Percentiles rank a stretch among this genome's conserved stretches.
Evolutionary conservation across 805 yeast species (phyloP).

Genomic region (Metschnikowia dekortorum): DNA sequence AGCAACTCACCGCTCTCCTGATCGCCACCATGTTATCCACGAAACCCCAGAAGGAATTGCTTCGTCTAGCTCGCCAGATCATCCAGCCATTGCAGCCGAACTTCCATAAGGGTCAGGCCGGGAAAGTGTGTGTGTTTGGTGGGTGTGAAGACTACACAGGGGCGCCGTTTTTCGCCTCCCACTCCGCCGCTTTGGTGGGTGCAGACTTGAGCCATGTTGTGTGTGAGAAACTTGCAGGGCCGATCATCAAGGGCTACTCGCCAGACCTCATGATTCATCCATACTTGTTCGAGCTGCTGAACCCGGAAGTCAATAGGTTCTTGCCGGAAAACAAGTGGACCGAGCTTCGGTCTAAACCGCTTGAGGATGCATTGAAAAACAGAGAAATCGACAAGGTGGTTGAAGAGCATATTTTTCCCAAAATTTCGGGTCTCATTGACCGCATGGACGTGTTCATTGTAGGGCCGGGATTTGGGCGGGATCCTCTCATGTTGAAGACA

Average conservation of each 20-base stretch:
- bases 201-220: constrained; percentile 85
- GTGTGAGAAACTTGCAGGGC: constrained; percentile 77
- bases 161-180: constrained; percentile 89
- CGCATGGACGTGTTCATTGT: constrained; percentile 76
- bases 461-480: constrained; percentile 95
- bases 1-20: background rate
- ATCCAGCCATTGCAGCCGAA: constrained; percentile 71
- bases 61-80: constrained; percentile 47
- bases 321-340: constrained; percentile 20
- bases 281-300: constrained; percentile 53
- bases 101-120: constrained; percentile 90
- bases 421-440: constrained; percentile 50
- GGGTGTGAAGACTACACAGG: constrained; percentile 97
- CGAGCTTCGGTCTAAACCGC: constrained; percentile 10
- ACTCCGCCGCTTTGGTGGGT: constrained; percentile 79
- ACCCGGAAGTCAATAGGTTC: constrained; percentile 20
- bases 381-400: constrained; percentile 30
- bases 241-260: constrained; percentile 78
- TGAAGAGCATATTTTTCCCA: constrained; percentile 47
- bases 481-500: constrained; percentile 57
- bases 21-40: constrained; percentile 11
- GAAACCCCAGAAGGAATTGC: constrained; percentile 39
- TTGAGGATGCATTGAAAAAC: constrained; percentile 22
- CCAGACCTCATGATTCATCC: constrained; percentile 98
- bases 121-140: constrained; percentile 81